A percentile compares a stretch with the other conserved stretches of the same genome.
Conservation (phyloP, 495 filamentous ascomycete species). For the Penicillium pancosmium region DNA sequence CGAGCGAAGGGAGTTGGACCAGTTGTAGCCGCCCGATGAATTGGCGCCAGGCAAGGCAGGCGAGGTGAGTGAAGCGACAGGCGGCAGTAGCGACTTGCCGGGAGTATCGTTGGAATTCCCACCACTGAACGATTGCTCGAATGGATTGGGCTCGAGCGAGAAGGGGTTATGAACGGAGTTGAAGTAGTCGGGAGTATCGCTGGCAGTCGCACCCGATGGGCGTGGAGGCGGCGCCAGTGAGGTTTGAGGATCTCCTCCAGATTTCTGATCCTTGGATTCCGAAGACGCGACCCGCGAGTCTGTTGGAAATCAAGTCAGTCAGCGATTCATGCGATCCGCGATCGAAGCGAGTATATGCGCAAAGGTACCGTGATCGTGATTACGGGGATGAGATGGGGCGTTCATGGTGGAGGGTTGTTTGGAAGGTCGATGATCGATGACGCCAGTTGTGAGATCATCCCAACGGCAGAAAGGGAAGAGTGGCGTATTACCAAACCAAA, state of each 20-base stretch:
- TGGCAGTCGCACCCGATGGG: conserved; percentile 58
- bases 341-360: conserved; percentile 6
- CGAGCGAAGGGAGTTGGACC: conserved; percentile 84
- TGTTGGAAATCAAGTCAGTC: conserved; percentile 29
- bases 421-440: conserved; percentile 35
- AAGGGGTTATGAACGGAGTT: conserved; percentile 64
- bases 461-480: conserved; percentile 36
- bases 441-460: conserved; percentile 52
- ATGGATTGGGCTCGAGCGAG: conserved; percentile 90
- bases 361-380: conserved; percentile 28
- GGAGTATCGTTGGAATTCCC: conserved; percentile 74
- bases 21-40: conserved; percentile 67
- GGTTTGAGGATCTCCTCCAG: conserved; percentile 45
- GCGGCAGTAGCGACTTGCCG: conserved; percentile 85
- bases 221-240: conserved; percentile 79
- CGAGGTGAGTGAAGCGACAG: conserved; percentile 89
- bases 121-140: conserved; percentile 83
- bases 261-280: conserved; percentile 46
- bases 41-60: conserved; percentile 78
- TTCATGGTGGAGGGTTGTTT: conserved; percentile 30
- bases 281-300: conserved; percentile 48
- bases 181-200: conserved; percentile 79
- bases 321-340: conserved; percentile 23
- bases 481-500: conserved; percentile 44
- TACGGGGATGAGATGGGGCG: conserved; percentile 23